phyloP scores from a whole-genome alignment of 129 eudicot species.

The Pseudognaphalium luteoalbum region DNA sequence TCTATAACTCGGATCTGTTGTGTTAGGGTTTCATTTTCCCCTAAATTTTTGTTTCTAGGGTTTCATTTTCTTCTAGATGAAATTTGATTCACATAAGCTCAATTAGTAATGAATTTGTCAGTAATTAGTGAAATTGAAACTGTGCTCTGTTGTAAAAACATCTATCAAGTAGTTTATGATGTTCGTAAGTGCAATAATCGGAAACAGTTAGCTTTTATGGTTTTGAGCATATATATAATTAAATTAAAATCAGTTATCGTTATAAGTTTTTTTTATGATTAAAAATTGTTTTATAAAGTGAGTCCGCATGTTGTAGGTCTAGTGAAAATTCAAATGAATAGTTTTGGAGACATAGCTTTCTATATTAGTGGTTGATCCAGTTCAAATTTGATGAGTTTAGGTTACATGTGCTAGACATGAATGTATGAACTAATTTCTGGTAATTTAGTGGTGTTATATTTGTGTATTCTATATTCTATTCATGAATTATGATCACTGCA shows the following conservation, averaged over 20 bases:
- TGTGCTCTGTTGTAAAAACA: background rate
- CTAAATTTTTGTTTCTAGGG: constrained; percentile 4
- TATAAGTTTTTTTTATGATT: too few relatives aligned
- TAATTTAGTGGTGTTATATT: background rate
- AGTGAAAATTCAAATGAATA: background rate
- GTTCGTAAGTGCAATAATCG: background rate
- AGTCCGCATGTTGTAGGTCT: background rate
- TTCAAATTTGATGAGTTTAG: background rate
- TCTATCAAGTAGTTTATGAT: background rate
- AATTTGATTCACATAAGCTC: constrained; percentile 7
- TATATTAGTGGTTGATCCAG: background rate
- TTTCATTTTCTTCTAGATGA: constrained; percentile 2
- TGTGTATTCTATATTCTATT: background rate
- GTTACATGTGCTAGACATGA: background rate
- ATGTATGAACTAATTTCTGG: background rate
- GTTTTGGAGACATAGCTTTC: background rate
- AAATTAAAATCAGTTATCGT: background rate
- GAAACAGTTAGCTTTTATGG: background rate
- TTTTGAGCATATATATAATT: background rate
- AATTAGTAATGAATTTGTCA: background rate
- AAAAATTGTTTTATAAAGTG: background rate
- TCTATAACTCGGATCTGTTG: background rate
- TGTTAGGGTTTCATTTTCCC: background rate
- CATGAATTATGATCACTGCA: too few relatives aligned
- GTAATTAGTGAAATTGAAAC: background rate